Evolutionary conservation across 129 eudicot species (phyloP), one percentile per base, ranked within the genome.

Genomic region (Solidago caesia): DNA sequence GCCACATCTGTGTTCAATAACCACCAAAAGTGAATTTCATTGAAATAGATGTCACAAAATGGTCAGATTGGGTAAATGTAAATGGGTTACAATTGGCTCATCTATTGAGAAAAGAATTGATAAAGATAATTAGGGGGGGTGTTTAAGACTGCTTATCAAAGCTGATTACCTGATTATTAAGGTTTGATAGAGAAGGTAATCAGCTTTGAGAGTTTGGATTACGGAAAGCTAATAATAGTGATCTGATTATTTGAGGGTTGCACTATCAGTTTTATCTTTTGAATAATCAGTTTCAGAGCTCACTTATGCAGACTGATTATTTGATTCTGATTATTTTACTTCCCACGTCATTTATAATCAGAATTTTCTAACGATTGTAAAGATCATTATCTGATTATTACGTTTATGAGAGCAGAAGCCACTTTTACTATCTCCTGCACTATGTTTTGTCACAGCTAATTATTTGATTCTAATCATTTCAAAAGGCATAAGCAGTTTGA

Each of bases 1-100:
- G 47, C 99, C 99, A 84, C 99, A 95, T 67, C 99, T 95, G 82
- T 71, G 79, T 53, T 75, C 45, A 76, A 26, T 44, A 72, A 53
- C 44, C 48, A 58, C 51, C 44, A 56, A 56, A 55, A 27, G 45
- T 46, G 45, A 73, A 67, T 75, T 68, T 61, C 55, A 42, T 55
- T 77, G 75, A 12, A 79, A 21, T 25, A 67, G 45, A 46, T 15
- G 7, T 8, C 4, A 44, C 25, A 45, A 46, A 67, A 44, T 21
- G 47, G 53, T 53, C 71, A 16, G 27, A 41, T 21, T 49, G 21
- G 21, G 21, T 0, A 21, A 21, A 21, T 21, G 21, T 21, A 21
- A 21, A 21, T 21, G 21, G 21, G 21, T 21, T 21, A 21, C 21
- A 21, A 21, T 21, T 21, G 21, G 21, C 45, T 27, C 26, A 51